Evolutionary conservation across 495 filamentous ascomycete genomes (phyloP).

Genomic region (Endocarpon pusillum): DNA sequence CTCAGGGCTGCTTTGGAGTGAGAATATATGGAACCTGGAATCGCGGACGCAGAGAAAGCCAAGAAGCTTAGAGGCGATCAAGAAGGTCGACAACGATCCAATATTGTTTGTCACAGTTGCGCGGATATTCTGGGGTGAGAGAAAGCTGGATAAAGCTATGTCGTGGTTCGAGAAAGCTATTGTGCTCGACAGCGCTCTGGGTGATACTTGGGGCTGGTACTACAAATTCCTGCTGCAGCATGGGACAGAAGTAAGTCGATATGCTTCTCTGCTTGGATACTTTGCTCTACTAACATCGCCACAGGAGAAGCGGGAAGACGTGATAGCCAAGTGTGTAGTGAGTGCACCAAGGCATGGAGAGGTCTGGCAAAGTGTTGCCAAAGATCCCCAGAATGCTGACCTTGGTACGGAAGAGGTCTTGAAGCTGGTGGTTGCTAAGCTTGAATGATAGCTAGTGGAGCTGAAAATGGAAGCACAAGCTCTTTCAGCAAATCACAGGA

Average conservation of each 20-base stretch:
- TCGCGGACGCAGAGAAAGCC: conserved; percentile 80
- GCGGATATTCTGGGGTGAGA: conserved; percentile 60
- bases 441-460: too few relatives aligned
- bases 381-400: conserved; percentile 64
- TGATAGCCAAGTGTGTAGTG: conserved; percentile 53
- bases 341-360: conserved; percentile 86
- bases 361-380: conserved; percentile 71
- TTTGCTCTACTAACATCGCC: conserved; percentile 5
- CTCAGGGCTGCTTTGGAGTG: conserved; percentile 80
- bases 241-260: conserved; percentile 47
- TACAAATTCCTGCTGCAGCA: conserved; percentile 83
- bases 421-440: conserved; percentile 45
- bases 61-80: conserved; percentile 79
- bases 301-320: conserved; percentile 68
- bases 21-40: conserved; percentile 90
- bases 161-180: conserved; percentile 96
- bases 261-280: not conserved
- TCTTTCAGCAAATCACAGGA: too few relatives aligned
- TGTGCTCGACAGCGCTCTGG: conserved; percentile 63
- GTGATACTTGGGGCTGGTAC: conserved; percentile 97
- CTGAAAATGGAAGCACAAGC: too few relatives aligned
- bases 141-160: conserved; percentile 75
- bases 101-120: conserved; percentile 63
- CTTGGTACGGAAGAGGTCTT: conserved; percentile 65
- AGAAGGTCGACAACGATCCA: conserved; percentile 87